phyloP scores from a whole-genome alignment of 176 grass and related monocot species.

The Areca catechu region DNA sequence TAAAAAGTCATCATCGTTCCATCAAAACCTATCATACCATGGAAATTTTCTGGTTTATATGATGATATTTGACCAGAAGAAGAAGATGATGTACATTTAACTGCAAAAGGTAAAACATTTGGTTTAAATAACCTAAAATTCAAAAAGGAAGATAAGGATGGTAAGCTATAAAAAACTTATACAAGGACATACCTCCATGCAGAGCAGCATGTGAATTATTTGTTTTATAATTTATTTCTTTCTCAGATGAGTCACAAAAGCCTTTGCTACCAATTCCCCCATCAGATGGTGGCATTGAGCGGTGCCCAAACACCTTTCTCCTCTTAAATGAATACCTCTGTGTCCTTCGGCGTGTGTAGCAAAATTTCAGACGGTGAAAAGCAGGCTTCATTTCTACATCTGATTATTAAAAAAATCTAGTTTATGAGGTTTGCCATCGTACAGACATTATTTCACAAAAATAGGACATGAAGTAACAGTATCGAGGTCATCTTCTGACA shows the following conservation, averaged over 20 bases:
- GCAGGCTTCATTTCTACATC: constrained; percentile 60
- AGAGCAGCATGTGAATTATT: constrained; percentile 22
- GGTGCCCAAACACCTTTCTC: constrained; percentile 57
- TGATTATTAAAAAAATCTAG: constrained; percentile 26
- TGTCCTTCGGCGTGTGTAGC: constrained; percentile 81
- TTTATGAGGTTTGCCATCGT: no score
- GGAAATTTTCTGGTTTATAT: constrained; percentile 40
- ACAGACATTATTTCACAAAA: background rate
- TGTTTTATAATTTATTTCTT: constrained; percentile 22
- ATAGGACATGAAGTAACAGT: no score
- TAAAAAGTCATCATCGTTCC: constrained; percentile 1
- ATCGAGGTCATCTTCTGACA: no score
- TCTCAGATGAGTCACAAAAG: constrained; percentile 31
- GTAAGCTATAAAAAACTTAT: no score
- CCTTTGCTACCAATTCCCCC: background rate
- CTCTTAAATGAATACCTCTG: constrained; percentile 80
- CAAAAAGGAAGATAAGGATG: no score
- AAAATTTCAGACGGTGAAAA: constrained; percentile 59
- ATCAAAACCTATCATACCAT: constrained; percentile 18
- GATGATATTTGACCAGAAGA: constrained; percentile 32
- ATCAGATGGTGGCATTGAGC: constrained; percentile 33
- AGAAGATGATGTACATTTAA: constrained; percentile 37
- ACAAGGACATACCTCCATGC: constrained; percentile 24
- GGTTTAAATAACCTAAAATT: no score
- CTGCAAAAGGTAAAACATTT: constrained; percentile 24